phyloP scores from a whole-genome alignment of 257 asterid species.

The Solanum sejunctum region DNA sequence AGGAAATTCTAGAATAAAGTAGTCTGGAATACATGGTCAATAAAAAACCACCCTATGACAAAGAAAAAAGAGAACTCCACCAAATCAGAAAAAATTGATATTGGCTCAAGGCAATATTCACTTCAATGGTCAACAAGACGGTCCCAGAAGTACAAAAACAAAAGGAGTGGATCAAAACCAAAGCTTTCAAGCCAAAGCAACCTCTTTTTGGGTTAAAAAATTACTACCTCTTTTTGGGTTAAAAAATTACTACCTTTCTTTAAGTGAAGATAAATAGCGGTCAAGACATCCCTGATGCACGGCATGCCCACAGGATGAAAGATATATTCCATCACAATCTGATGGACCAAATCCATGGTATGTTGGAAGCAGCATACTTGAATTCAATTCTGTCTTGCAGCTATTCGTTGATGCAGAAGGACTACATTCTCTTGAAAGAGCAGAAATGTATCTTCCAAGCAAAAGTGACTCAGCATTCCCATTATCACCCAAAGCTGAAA shows the following conservation, averaged over 20 bases:
- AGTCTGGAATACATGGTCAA: neutral
- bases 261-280: constrained; percentile 83
- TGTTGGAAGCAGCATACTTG: constrained; percentile 17
- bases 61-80: neutral
- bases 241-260: constrained; percentile 54
- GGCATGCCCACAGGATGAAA: constrained; percentile 98
- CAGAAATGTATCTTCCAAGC: constrained; percentile 74
- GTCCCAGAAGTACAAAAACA: neutral
- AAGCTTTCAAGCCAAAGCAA: neutral
- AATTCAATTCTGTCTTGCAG: constrained; percentile 23
- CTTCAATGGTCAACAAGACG: neutral
- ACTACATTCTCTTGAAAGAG: constrained; percentile 53
- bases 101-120: neutral
- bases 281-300: constrained; percentile 97
- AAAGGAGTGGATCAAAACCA: neutral
- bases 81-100: neutral
- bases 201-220: neutral
- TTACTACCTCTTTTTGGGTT: constrained; percentile 35
- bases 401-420: constrained; percentile 47
- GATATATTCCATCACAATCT: constrained; percentile 71
- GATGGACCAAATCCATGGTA: constrained; percentile 53
- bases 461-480: constrained; percentile 35
- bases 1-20: neutral
- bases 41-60: neutral
- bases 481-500: constrained; percentile 14